Conservation (phyloP, 2,329 filamentous ascomycete species). For the Trichoderma guizhouense region DNA sequence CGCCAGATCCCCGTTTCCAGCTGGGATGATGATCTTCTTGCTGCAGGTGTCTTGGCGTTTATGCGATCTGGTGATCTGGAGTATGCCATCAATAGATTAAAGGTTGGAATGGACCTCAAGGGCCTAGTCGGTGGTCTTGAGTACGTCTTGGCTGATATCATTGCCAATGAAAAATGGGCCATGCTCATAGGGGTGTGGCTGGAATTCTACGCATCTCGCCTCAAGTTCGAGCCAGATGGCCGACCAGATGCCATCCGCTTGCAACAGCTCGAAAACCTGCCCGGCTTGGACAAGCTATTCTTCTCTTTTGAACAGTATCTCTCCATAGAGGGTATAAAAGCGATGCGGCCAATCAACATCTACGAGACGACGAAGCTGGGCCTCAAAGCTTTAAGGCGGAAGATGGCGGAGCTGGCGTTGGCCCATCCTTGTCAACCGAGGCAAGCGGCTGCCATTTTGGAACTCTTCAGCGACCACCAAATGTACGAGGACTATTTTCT, state of each 20-base stretch:
- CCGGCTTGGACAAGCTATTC: slow-evolving; percentile 31
- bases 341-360: slow-evolving; percentile 25
- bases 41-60: slow-evolving; percentile 41
- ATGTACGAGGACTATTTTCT: slow-evolving; percentile 46
- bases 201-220: slow-evolving; percentile 29
- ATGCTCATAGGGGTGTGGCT: slow-evolving; percentile 37
- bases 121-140: slow-evolving; percentile 42
- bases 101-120: slow-evolving; percentile 33
- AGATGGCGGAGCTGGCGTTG: slow-evolving; percentile 33
- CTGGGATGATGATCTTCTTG: slow-evolving; percentile 42
- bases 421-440: slow-evolving; percentile 33
- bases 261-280: slow-evolving; percentile 26
- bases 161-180: slow-evolving; percentile 38
- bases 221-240: slow-evolving; percentile 9
- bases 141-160: slow-evolving; percentile 40
- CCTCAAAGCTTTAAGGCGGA: slow-evolving; percentile 29
- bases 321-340: slow-evolving; percentile 26
- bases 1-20: slow-evolving; percentile 32
- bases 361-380: slow-evolving; percentile 24
- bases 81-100: slow-evolving; percentile 41
- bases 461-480: slow-evolving; percentile 35
- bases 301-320: slow-evolving; percentile 35
- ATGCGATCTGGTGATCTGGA: slow-evolving; percentile 38
- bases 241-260: slow-evolving; percentile 22
- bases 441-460: slow-evolving; percentile 39